Evolutionary conservation across 495 filamentous ascomycete species (phyloP).

Genomic region (Trichoderma virens): DNA sequence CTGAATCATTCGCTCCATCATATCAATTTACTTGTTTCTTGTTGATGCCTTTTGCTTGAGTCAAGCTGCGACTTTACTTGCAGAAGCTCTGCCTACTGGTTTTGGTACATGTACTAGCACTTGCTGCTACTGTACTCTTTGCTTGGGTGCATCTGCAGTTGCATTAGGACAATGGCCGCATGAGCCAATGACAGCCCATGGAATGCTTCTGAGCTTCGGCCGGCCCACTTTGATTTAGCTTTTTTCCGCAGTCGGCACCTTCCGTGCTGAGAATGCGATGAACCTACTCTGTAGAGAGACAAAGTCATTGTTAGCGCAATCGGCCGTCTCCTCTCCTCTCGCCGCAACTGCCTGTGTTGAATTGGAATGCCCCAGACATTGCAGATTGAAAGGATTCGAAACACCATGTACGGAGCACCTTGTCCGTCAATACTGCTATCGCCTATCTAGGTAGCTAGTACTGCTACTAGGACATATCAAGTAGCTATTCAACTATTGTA

Average conservation of each 20-base stretch:
- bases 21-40: too few species aligned
- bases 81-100: neutral
- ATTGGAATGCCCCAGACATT: too few species aligned
- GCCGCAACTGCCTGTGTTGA: neutral
- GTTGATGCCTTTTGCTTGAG: neutral
- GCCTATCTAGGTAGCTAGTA: too few species aligned
- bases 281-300: neutral
- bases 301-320: slow-evolving; percentile 2
- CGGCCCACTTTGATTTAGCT: neutral
- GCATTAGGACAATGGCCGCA: neutral
- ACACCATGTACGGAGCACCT: too few species aligned
- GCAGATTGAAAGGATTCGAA: too few species aligned
- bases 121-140: neutral
- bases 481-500: too few species aligned
- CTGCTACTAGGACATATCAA: too few species aligned
- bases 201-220: neutral
- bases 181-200: neutral
- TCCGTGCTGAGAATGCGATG: neutral
- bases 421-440: too few species aligned
- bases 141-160: neutral
- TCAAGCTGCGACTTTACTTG: neutral
- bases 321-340: neutral
- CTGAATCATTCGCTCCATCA: neutral
- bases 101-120: neutral
- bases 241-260: slow-evolving; percentile 7